Percentiles rank a stretch among this genome's conserved stretches.
Evolutionary conservation across 805 yeast species (phyloP).

Genomic region (Zygosaccharomyces siamensis): DNA sequence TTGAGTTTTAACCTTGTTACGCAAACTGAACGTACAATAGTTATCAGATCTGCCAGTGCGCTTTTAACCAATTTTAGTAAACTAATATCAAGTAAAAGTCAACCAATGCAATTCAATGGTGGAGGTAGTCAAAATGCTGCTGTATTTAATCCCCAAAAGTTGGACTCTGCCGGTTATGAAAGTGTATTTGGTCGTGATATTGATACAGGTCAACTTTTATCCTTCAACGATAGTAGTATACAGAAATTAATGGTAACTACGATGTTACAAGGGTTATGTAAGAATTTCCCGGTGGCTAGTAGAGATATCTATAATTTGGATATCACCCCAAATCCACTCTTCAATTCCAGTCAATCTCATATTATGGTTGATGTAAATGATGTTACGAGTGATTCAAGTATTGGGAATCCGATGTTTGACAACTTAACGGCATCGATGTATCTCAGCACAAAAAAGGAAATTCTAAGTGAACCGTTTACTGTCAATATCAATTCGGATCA

Average conservation of each 20-base stretch:
- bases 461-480: constrained; percentile 76
- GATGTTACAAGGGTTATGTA: constrained; percentile 63
- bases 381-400: constrained; percentile 55
- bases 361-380: constrained; percentile 73
- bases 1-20: constrained; percentile 50
- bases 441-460: constrained; percentile 55
- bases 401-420: constrained; percentile 56
- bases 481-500: constrained; percentile 57
- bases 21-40: constrained; percentile 43
- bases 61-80: constrained; percentile 58
- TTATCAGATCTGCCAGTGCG: constrained; percentile 48
- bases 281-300: constrained; percentile 56
- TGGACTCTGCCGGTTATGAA: constrained; percentile 60
- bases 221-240: constrained; percentile 42
- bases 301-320: constrained; percentile 35
- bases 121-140: constrained; percentile 27
- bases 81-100: constrained; percentile 42
- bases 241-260: constrained; percentile 63
- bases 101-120: constrained; percentile 33
- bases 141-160: constrained; percentile 14
- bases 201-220: constrained; percentile 51
- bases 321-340: constrained; percentile 46
- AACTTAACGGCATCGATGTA: constrained; percentile 67
- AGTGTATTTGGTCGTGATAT: constrained; percentile 63
- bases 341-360: constrained; percentile 50